These are phyloP conservation scores for Rubia tinctorum DNA, from an alignment of 305 asterid species.

Conservation along the genomic window DNA sequence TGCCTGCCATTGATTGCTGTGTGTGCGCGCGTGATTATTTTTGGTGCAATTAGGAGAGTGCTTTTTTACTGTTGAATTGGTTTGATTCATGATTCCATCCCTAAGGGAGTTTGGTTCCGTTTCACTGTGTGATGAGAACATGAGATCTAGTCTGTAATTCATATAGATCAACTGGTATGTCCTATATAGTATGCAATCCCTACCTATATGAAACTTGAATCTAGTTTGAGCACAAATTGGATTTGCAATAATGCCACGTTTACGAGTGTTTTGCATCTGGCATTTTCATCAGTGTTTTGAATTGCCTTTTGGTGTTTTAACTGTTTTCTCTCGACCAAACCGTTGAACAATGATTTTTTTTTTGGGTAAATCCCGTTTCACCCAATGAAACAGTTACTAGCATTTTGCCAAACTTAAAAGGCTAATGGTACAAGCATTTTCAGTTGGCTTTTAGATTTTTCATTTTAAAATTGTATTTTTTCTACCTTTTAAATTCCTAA, in stretches of 20 bases:
- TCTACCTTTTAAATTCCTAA: too few species aligned
- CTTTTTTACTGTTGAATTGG: neutral
- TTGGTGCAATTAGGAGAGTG: neutral
- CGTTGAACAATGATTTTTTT: too few species aligned
- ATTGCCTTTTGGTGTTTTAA: too few species aligned
- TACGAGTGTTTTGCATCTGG: too few species aligned
- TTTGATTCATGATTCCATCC: conserved; percentile 47
- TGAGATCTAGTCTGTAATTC: conserved; percentile 1
- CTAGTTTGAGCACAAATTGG: neutral
- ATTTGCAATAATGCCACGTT: neutral
- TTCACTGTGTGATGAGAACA: conserved; percentile 42
- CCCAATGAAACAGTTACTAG: too few species aligned
- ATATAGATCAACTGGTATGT: neutral
- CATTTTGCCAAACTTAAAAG: too few species aligned
- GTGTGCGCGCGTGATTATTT: neutral
- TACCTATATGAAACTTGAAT: neutral
- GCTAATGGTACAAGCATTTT: too few species aligned
- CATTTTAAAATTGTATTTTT: too few species aligned
- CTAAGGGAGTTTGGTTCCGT: conserved; percentile 43
- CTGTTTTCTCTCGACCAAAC: too few species aligned
- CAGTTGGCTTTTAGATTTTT: too few species aligned
- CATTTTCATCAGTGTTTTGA: too few species aligned
- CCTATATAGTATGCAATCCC: neutral
- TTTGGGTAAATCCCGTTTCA: too few species aligned
- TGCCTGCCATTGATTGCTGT: conserved; percentile 34